These are phyloP conservation scores for Lactifluus rugatus DNA, from an alignment of 768 basidiomycete genomes.

Conservation along the genomic window DNA sequence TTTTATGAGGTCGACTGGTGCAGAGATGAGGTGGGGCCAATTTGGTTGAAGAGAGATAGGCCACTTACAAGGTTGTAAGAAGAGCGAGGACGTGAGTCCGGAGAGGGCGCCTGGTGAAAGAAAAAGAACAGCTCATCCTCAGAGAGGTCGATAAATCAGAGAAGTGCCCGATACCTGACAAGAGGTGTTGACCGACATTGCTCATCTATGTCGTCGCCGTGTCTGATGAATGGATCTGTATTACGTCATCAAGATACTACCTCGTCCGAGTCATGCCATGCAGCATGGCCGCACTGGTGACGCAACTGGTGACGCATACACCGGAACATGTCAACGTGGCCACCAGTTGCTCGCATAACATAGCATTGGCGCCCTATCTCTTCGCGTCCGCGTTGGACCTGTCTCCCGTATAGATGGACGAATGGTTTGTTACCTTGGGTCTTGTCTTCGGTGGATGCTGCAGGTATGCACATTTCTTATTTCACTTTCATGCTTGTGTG, in stretches of 20 bases:
- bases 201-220: constrained; percentile 33
- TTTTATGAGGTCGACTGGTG: constrained; percentile 77
- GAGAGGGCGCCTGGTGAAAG: constrained; percentile 55
- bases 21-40: background rate
- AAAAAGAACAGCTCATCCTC: background rate
- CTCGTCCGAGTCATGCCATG: too few relatives aligned
- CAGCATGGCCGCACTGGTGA: too few relatives aligned
- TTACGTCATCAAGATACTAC: background rate
- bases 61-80: constrained; percentile 64
- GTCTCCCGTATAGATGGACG: constrained; percentile 5
- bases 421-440: constrained; percentile 58
- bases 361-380: background rate
- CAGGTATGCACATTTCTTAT: constrained; percentile 34
- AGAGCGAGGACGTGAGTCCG: constrained; percentile 64
- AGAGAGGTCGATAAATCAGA: background rate
- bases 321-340: background rate
- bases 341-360: background rate
- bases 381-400: background rate
- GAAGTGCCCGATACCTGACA: constrained; percentile 38
- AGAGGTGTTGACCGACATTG: constrained; percentile 58
- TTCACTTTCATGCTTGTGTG: background rate
- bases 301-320: too few relatives aligned
- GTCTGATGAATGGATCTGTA: background rate
- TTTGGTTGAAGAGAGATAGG: background rate
- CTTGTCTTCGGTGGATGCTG: constrained; percentile 91